phyloP scores from a whole-genome alignment of 371 early-diverging fungal genomes.

The Mucor racemosus region DNA sequence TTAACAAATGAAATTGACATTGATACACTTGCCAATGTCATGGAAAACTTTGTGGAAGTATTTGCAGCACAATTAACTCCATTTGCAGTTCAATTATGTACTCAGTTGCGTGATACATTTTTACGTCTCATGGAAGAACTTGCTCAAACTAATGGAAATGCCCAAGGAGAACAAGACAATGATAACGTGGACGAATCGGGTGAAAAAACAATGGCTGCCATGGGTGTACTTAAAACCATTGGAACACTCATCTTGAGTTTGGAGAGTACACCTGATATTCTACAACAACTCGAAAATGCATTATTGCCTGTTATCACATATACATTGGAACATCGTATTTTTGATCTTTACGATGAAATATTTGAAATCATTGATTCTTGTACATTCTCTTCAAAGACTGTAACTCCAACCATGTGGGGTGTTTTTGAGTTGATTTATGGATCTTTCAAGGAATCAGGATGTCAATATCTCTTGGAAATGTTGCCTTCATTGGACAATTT shows the following conservation, averaged over 20 bases:
- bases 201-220: constrained; percentile 89
- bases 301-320: constrained; percentile 73
- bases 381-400: constrained; percentile 77
- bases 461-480: constrained; percentile 85
- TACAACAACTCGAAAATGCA: constrained; percentile 71
- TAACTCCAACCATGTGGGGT: constrained; percentile 85
- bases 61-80: constrained; percentile 89
- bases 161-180: constrained; percentile 42
- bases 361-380: constrained; percentile 89
- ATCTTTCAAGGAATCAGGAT: constrained; percentile 76
- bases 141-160: constrained; percentile 42
- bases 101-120: constrained; percentile 83
- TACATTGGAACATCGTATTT: constrained; percentile 73
- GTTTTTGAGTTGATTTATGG: constrained; percentile 77
- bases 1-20: constrained; percentile 90
- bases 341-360: constrained; percentile 83
- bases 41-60: constrained; percentile 89
- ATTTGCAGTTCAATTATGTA: constrained; percentile 85
- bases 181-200: constrained; percentile 60
- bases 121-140: constrained; percentile 79
- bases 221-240: constrained; percentile 92
- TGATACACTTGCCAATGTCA: constrained; percentile 83
- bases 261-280: constrained; percentile 68
- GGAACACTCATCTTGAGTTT: constrained; percentile 78
- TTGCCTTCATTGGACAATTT: constrained; percentile 86